Base-by-base conservation (phyloP, 1,139 yeast genomes). In the Suhomyces bribrorum region DNA sequence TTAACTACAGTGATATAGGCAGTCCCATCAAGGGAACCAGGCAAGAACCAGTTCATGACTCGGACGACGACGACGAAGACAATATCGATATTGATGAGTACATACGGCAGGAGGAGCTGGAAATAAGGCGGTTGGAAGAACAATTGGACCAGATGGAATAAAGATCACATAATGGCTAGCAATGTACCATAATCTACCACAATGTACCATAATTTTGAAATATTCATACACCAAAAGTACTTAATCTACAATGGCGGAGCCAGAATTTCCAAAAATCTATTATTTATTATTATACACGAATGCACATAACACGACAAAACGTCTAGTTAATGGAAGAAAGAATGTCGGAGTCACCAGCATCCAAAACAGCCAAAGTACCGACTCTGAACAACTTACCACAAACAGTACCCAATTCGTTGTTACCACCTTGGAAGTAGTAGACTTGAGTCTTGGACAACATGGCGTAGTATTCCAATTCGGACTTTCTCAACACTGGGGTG, bases 311-410 rank as follows among this genome's bases (percentile, higher is more conserved):
- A 29, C 23, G 23, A 8, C 23, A 20, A 20, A n/a, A 20, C 28
- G 30, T 44, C 52, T 54, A 52, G 46, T 34, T 34, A 40, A 71
- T 60, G 53, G 79, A 65, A 59, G 86, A 66, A 66, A 92, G 86
- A 77, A 94, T 90, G 77, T 94, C 99, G 63, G 98, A 92, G 82
- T 94, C 99, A 90, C 99, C 99, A 64, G 96, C 97, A 65, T 94
- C 98, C 69, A 90, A 79, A 65, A 94, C 74, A 64, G 97, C 81
- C 68, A 92, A 79, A 65, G 90, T 92, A 80, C 97, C 97, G 64
- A 92, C 98, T 81, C 97, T 90, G 97, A 94, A 92, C 69, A 92
- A 89, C 80, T 87, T 90, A 89, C 99, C 99, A 77, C 97, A 92
- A 61, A 96, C 96, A 65, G 99, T 94, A 81, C 98, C 97, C 69